These are phyloP conservation scores for Quercus ilex DNA, from an alignment of 306 rosid species.

Conservation along the genomic window DNA sequence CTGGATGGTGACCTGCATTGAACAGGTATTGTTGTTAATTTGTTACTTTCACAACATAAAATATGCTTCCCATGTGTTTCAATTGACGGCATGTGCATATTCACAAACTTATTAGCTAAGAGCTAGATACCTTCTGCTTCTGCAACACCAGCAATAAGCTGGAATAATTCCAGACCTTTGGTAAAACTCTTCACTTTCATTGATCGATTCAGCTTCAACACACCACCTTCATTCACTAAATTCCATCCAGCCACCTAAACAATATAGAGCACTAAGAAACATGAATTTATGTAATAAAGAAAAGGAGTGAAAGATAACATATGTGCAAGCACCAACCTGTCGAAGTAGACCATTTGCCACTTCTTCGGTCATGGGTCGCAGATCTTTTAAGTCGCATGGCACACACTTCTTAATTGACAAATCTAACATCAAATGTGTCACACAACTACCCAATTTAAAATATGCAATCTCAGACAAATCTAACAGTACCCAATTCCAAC, in stretches of 20 bases:
- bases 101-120: neutral
- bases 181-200: conserved; percentile 78
- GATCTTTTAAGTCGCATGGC: conserved; percentile 63
- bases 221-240: conserved; percentile 57
- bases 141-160: conserved; percentile 71
- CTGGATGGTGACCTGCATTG: conserved; percentile 85
- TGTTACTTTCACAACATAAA: neutral
- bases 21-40: neutral
- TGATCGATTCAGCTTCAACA: conserved; percentile 53
- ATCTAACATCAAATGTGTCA: conserved; percentile 35
- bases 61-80: neutral
- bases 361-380: conserved; percentile 68
- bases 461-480: neutral
- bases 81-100: neutral
- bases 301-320: neutral
- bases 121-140: conserved; percentile 62
- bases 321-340: conserved; percentile 39
- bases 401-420: conserved; percentile 62
- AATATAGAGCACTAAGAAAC: conserved; percentile 1
- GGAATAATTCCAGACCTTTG: conserved; percentile 76
- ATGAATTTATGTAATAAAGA: neutral
- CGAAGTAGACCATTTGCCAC: conserved; percentile 51
- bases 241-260: conserved; percentile 66
- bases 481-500: neutral
- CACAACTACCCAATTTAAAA: neutral